Evolutionary conservation across 352 stramenopile species (phyloP), one percentile per base, ranked within the genome.

Genomic region (Phytophthora aleatoria): DNA sequence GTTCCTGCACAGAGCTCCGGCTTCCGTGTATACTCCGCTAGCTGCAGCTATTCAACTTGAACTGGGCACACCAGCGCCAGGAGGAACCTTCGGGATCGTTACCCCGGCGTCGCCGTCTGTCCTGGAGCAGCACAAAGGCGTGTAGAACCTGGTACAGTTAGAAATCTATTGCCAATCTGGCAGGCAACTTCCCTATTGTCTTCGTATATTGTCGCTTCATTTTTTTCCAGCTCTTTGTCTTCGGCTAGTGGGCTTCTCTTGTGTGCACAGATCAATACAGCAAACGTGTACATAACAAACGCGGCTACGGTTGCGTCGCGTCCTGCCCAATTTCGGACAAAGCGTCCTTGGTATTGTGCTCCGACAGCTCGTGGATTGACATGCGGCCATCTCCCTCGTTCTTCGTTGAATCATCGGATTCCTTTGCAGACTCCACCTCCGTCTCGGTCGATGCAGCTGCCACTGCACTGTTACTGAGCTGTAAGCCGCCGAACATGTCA

Each of bases 311-410:
- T 59, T 63, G 48, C 50, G 39, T 55, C 33, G 53, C 43, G 52
- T 50, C 48, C 43, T 72, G 57, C 15, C 62, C 41, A 43, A 28
- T 39, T 56, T 43, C 53, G 5, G 56, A 36, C 10, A 48, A 54
- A 45, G 39, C 47, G 15, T 27, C 20, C 11, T 57, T 53, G n/a
- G 5, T 51, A 55, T 47, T 62, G 58, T 73, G 69, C 57, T 82
- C 67, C 7, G 67, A 75, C n/a, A 86, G 53, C 61, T 87, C 73
- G 49, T 80, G 58, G 53, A 87, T 83, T 15, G 76, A 81, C 78
- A 87, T 87, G 28, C 70, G 78, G 31, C 53, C 64, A 45, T 71
- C 69, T 24, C 58, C 72, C 5, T 33, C 57, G 36, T 51, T 72
- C 31, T 68, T 74, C 12, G 43, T 33, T 13, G 48, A 66, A 13